Conservation (phyloP, 805 yeast species). For the Lipomyces orientalis region DNA sequence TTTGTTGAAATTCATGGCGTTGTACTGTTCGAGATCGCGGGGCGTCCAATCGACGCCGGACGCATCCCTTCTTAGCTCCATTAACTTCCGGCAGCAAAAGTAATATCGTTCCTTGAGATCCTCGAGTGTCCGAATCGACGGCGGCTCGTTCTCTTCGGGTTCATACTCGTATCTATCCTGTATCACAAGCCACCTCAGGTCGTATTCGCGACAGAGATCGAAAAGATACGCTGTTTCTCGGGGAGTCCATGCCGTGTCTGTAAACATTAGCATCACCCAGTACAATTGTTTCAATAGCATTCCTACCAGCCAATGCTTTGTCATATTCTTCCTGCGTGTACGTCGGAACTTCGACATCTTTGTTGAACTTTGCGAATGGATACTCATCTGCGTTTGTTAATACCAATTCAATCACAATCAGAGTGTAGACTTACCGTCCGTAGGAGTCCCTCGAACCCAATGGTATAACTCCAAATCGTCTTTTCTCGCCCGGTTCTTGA, state of each 20-base stretch:
- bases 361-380: slow-evolving; percentile 76
- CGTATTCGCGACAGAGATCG: slow-evolving; percentile 59
- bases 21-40: slow-evolving; percentile 60
- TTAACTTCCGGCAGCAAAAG: slow-evolving; percentile 62
- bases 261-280: slow-evolving; percentile 46
- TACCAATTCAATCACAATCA: neutral
- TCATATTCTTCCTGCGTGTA: slow-evolving; percentile 68
- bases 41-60: slow-evolving; percentile 50
- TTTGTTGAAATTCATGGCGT: slow-evolving; percentile 70
- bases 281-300: neutral
- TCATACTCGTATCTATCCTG: slow-evolving; percentile 60
- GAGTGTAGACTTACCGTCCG: slow-evolving; percentile 14
- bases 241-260: slow-evolving; percentile 66
- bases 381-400: slow-evolving; percentile 52
- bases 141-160: slow-evolving; percentile 33
- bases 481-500: slow-evolving; percentile 59
- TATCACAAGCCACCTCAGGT: slow-evolving; percentile 73
- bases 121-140: slow-evolving; percentile 60
- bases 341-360: slow-evolving; percentile 69
- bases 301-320: slow-evolving; percentile 36
- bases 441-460: slow-evolving; percentile 79
- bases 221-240: slow-evolving; percentile 83
- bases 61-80: slow-evolving; percentile 52
- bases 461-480: slow-evolving; percentile 67
- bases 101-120: slow-evolving; percentile 86